These are phyloP conservation scores for Pestalotiopsis sp. DNA, from an alignment of 2,329 filamentous ascomycete genomes.

Conservation along the genomic window DNA sequence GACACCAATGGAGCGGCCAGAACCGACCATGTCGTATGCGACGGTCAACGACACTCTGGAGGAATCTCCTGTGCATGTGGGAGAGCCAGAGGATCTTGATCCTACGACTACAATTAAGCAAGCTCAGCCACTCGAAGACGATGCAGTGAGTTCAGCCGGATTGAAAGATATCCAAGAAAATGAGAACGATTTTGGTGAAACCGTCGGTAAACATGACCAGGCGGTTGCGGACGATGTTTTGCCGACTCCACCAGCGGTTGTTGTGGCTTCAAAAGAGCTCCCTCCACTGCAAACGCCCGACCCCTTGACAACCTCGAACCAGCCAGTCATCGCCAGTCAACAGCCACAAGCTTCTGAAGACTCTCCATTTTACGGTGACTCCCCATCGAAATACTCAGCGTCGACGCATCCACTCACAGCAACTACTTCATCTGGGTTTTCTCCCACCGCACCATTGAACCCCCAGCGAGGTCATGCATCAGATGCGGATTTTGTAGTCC, in stretches of 20 bases:
- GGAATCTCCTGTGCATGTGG: slow-evolving; percentile 19
- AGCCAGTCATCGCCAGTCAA: slow-evolving; percentile 4
- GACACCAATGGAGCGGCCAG: slow-evolving; percentile 24
- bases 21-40: slow-evolving; percentile 16
- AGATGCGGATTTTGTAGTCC: slow-evolving; percentile 36
- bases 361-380: slow-evolving; percentile 13
- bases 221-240: slow-evolving; percentile 23
- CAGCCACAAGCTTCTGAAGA: slow-evolving; percentile 12
- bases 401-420: slow-evolving; percentile 18
- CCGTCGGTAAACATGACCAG: slow-evolving; percentile 25
- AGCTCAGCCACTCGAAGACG: slow-evolving; percentile 20
- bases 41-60: slow-evolving; percentile 16
- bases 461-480: slow-evolving; percentile 38
- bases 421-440: slow-evolving; percentile 32
- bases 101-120: slow-evolving; percentile 23
- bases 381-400: slow-evolving; percentile 20
- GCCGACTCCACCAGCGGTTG: slow-evolving; percentile 19
- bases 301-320: slow-evolving; percentile 14
- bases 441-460: slow-evolving; percentile 48
- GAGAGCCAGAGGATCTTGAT: slow-evolving; percentile 22
- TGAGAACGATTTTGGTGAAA: slow-evolving; percentile 16
- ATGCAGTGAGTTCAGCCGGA: slow-evolving; percentile 12
- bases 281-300: slow-evolving; percentile 26
- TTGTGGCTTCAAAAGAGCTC: slow-evolving; percentile 23
- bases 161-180: slow-evolving; percentile 10